A percentile compares a stretch with the other conserved stretches of the same genome.
phyloP scores from a whole-genome alignment of 1,284 basidiomycete species.

The Microbotryum saponariae region DNA sequence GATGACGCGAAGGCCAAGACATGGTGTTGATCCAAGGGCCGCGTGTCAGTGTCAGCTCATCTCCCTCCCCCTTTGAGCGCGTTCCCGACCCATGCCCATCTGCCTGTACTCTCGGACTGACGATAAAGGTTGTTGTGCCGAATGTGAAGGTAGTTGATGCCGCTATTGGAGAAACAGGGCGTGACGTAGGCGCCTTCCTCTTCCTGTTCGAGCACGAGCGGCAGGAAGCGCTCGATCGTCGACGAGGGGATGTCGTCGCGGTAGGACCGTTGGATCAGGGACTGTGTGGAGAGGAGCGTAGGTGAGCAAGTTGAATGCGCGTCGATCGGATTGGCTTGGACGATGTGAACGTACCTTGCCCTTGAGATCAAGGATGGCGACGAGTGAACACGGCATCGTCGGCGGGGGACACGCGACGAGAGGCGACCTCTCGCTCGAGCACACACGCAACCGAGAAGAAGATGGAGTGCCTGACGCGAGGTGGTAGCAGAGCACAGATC shows the following conservation, averaged over 20 bases:
- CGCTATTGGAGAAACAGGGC: constrained; percentile 88
- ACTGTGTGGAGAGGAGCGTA: constrained; percentile 45
- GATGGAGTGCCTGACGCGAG: neutral
- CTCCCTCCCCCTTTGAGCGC: too few relatives aligned
- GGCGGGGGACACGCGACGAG: neutral
- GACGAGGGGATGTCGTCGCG: constrained; percentile 87
- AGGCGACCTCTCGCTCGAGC: neutral
- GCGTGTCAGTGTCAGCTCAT: neutral
- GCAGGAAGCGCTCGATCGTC: constrained; percentile 87
- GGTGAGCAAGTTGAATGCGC: neutral
- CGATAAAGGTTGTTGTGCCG: constrained; percentile 95
- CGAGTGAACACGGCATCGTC: constrained; percentile 40
- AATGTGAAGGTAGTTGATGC: constrained; percentile 97
- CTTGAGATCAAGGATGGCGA: constrained; percentile 96
- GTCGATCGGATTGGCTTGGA: too few relatives aligned
- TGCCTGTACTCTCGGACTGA: constrained; percentile 46
- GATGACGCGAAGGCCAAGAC: neutral
- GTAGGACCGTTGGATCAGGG: constrained; percentile 88
- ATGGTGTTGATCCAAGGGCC: neutral
- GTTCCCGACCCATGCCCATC: too few relatives aligned
- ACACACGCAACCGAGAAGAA: neutral
- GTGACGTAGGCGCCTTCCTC: constrained; percentile 92
- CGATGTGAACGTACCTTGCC: constrained; percentile 50
- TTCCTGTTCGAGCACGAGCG: constrained; percentile 90
- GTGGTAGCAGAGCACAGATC: too few relatives aligned